phyloP scores from a whole-genome alignment of 2,329 filamentous ascomycete species.

The Cercospora nicotianae region DNA sequence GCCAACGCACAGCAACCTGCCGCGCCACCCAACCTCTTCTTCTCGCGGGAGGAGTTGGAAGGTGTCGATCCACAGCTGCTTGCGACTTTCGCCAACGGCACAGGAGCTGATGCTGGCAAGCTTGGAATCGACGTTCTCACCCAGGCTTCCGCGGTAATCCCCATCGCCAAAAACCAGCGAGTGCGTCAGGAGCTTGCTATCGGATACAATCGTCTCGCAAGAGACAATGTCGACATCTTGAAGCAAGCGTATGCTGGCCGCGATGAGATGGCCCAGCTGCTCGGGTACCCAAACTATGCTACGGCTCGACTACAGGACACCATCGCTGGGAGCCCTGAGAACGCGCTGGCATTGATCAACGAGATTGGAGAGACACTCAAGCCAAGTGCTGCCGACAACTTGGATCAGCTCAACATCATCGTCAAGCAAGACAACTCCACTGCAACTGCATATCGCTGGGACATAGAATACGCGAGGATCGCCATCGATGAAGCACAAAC shows the following conservation, averaged over 20 bases:
- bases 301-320: not conserved
- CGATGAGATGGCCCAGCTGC: conserved; percentile 1
- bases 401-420: not conserved
- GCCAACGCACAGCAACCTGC: not conserved
- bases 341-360: not conserved
- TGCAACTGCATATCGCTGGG: not conserved
- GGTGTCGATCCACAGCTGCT: not conserved
- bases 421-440: not conserved
- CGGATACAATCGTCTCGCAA: not conserved
- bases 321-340: not conserved
- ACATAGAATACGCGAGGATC: not conserved
- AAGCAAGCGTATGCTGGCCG: not conserved
- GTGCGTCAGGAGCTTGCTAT: not conserved
- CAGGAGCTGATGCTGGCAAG: not conserved
- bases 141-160: not conserved
- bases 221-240: not conserved
- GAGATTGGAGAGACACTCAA: not conserved
- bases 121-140: not conserved
- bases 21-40: not conserved
- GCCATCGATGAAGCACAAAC: not conserved
- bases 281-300: not conserved
- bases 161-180: not conserved
- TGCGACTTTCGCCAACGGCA: not conserved
- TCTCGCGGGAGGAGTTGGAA: not conserved
- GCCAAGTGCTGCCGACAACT: not conserved